Conservation (phyloP, 2,329 filamentous ascomycete species). For the Fusarium pininemorale region DNA sequence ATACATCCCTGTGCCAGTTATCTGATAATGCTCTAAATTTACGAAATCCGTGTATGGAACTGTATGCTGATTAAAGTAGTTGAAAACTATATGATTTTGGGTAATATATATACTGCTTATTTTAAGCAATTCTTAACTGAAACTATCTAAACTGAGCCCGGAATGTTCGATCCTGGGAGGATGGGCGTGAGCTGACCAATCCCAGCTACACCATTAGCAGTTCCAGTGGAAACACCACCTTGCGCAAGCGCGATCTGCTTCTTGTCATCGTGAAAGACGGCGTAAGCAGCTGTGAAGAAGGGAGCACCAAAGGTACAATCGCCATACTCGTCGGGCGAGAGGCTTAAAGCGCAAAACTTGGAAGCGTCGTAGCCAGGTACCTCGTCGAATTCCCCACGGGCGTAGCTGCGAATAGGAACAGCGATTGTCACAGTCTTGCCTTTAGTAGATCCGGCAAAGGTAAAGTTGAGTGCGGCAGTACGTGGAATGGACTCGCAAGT, state of each 20-base stretch:
- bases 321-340: not conserved
- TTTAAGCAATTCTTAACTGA: no score
- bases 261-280: not conserved
- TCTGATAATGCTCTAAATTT: no score
- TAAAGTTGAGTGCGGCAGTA: not conserved
- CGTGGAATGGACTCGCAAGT: not conserved
- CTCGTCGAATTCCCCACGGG: not conserved
- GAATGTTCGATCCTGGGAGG: not conserved
- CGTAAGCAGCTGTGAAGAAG: not conserved
- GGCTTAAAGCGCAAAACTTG: not conserved
- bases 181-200: not conserved
- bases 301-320: not conserved
- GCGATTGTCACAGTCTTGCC: not conserved
- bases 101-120: no score
- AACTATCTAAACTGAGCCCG: not conserved
- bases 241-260: not conserved
- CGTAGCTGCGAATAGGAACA: not conserved
- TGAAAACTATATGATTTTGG: fast-evolving
- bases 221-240: not conserved
- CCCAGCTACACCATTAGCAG: fast-evolving
- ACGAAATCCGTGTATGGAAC: no score
- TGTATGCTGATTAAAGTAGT: no score
- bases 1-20: no score
- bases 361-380: not conserved
- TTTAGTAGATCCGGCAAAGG: not conserved